Percentiles rank a stretch among this genome's conserved stretches.
Conservation (phyloP, 2,329 filamentous ascomycete species). For the Penicillium janthinellum region DNA sequence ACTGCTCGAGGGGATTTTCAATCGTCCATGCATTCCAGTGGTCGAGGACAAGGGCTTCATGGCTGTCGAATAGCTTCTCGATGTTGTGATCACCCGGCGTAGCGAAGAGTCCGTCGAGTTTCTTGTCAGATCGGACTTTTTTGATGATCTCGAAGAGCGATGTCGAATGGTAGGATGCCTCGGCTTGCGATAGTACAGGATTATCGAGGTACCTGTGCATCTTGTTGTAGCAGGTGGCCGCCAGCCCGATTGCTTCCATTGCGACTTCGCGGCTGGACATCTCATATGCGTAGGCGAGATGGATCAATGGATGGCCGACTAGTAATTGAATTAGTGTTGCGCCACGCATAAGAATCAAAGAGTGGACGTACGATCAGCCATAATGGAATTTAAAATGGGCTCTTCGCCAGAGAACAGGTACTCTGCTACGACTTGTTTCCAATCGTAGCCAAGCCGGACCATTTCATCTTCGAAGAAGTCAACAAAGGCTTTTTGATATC, state of each 20-base stretch:
- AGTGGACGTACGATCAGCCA: slow-evolving; percentile 69
- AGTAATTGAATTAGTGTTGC: slow-evolving; percentile 31
- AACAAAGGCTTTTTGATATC: slow-evolving; percentile 85
- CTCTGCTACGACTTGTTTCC: slow-evolving; percentile 73
- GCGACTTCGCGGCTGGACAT: slow-evolving; percentile 80
- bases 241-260: slow-evolving; percentile 81
- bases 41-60: slow-evolving; percentile 72
- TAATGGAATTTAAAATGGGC: slow-evolving; percentile 78
- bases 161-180: slow-evolving; percentile 60
- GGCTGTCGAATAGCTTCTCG: slow-evolving; percentile 65
- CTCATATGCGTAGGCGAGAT: slow-evolving; percentile 92
- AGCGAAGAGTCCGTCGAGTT: slow-evolving; percentile 68
- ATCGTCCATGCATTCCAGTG: slow-evolving; percentile 91
- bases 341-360: not conserved
- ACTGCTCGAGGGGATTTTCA: slow-evolving; percentile 69
- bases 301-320: slow-evolving; percentile 93
- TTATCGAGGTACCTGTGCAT: slow-evolving; percentile 70
- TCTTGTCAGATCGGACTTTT: slow-evolving; percentile 68
- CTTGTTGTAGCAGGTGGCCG: slow-evolving; percentile 60
- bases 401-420: slow-evolving; percentile 70
- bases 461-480: slow-evolving; percentile 96
- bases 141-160: slow-evolving; percentile 71
- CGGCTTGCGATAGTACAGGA: slow-evolving; percentile 64
- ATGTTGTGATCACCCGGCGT: slow-evolving; percentile 65
- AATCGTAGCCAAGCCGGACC: slow-evolving; percentile 75